phyloP scores from a whole-genome alignment of 2,329 filamentous ascomycete genomes.

The Didymella arachidicola region DNA sequence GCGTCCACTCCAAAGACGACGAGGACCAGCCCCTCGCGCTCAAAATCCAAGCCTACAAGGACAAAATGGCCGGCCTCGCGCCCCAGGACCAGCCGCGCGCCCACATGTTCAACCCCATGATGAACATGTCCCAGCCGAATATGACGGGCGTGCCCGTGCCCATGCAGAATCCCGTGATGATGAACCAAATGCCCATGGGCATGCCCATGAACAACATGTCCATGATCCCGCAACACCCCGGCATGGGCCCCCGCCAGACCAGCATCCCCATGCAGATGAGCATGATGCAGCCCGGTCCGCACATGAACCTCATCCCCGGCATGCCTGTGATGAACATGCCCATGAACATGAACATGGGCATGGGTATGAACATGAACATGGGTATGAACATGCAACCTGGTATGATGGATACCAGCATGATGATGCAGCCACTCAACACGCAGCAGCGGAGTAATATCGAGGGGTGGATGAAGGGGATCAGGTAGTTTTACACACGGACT shows the following conservation, averaged over 20 bases:
- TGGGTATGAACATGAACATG: slow-evolving; percentile 13
- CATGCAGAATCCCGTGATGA: slow-evolving; percentile 15
- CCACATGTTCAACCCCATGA: slow-evolving; percentile 29
- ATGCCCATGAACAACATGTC: slow-evolving; percentile 25
- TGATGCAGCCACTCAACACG: slow-evolving; percentile 12
- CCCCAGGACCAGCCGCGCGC: slow-evolving; percentile 15
- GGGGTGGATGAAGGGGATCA: slow-evolving; percentile 18
- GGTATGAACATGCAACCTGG: slow-evolving; percentile 1
- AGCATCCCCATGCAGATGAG: slow-evolving; percentile 22
- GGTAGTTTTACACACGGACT: too few species aligned
- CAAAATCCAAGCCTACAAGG: slow-evolving; percentile 51
- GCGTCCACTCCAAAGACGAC: slow-evolving; percentile 27
- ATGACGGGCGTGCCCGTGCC: slow-evolving; percentile 2
- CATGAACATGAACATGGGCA: slow-evolving; percentile 14
- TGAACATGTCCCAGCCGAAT: slow-evolving; percentile 17
- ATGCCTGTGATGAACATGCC: slow-evolving; percentile 18
- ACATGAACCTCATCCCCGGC: slow-evolving; percentile 20
- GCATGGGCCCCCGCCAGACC: slow-evolving; percentile 9
- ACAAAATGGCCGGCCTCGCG: slow-evolving; percentile 35
- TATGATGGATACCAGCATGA: neutral
- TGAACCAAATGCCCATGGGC: slow-evolving; percentile 9
- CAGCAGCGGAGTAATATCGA: slow-evolving; percentile 22
- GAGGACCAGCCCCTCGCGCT: slow-evolving; percentile 42
- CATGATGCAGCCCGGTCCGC: slow-evolving; percentile 22
- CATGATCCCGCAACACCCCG: slow-evolving; percentile 16